A percentile compares a stretch with the other conserved stretches of the same genome.
Evolutionary conservation across 805 yeast species (phyloP).

Genomic region (Candida khao-thaluensis): DNA sequence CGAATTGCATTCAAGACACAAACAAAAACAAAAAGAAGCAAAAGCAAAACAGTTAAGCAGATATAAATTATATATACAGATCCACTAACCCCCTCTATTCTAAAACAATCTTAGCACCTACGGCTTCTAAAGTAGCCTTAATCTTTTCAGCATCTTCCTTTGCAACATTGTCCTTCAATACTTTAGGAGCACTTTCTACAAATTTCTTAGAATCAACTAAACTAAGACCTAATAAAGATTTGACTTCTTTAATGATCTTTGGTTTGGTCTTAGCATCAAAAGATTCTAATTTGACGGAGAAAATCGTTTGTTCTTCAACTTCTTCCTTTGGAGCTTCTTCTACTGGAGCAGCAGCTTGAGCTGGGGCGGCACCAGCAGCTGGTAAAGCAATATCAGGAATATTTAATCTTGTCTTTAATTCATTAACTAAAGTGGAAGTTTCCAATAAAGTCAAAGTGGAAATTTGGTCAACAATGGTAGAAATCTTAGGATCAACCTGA

Average conservation of each 20-base stretch:
- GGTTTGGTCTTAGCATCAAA: slow-evolving; percentile 96
- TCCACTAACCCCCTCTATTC: slow-evolving; percentile 51
- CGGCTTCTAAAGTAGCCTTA: slow-evolving; percentile 85
- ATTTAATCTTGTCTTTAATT: slow-evolving; percentile 77
- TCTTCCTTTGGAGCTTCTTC: slow-evolving; percentile 74
- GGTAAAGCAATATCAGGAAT: slow-evolving; percentile 93
- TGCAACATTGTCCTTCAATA: slow-evolving; percentile 89
- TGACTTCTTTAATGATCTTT: slow-evolving; percentile 96
- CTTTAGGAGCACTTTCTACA: slow-evolving; percentile 96
- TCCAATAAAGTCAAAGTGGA: slow-evolving; percentile 88
- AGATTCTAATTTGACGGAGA: slow-evolving; percentile 86
- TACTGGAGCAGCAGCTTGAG: slow-evolving; percentile 70
- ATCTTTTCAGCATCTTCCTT: slow-evolving; percentile 98
- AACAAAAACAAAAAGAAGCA: too few relatives aligned
- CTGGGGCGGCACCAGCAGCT: slow-evolving; percentile 56
- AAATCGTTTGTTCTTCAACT: slow-evolving; percentile 88
- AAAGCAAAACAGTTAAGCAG: too few relatives aligned
- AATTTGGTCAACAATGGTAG: slow-evolving; percentile 85
- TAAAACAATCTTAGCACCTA: slow-evolving; percentile 89
- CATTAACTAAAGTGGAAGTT: slow-evolving; percentile 82
- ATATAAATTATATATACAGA: slow-evolving; percentile 10
- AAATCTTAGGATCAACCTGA: slow-evolving; percentile 83
- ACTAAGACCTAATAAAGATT: slow-evolving; percentile 84
- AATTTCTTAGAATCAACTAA: slow-evolving; percentile 97
- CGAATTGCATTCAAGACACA: too few relatives aligned